These are phyloP conservation scores for cucumber (Cucumis sativus) DNA, from an alignment of 306 rosid genomes.

Conservation along the genomic window Cucumber_9930_V3 NC_026658.2:4672501-4673000, in stretches of 20 bases:
- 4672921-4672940: not conserved
- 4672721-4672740: not conserved
- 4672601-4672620: not conserved
- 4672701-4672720: not conserved
- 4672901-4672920: not conserved
- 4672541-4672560: not conserved
- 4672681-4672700: too few species aligned
- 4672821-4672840: not conserved
- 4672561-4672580: not conserved
- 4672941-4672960: not conserved
- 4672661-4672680: too few species aligned
- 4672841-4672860: not conserved
- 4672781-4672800: not conserved
- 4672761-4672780: slow-evolving; percentile 6
- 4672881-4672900: not conserved
- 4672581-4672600: not conserved
- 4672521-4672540: not conserved
- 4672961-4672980: too few species aligned
- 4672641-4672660: too few species aligned
- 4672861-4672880: not conserved
- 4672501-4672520: too few species aligned
- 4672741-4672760: not conserved
- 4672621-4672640: too few species aligned
- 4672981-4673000: too few species aligned
- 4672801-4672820: not conserved